Evolutionary conservation across 345 rosid species (phyloP), one percentile per base, ranked within the genome.

Genomic region (Fremontodendron californicum): DNA sequence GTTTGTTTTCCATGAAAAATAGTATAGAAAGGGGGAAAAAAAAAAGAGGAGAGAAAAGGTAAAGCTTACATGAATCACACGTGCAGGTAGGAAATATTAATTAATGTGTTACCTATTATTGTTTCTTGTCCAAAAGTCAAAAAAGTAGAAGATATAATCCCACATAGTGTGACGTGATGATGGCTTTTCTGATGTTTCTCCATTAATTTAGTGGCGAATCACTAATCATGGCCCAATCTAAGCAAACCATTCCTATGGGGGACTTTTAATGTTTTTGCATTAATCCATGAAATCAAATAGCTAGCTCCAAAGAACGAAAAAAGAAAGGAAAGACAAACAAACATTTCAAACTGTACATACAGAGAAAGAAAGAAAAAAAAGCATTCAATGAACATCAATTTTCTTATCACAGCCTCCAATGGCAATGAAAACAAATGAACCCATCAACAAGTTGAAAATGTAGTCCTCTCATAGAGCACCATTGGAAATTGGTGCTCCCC

Each of bases 401-500:
- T 74, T 68, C 37, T 48, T 74, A 48, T 67, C 75, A 23, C 46
- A 67, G 71, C 35, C 54, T 45, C 21, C 73, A 43, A 43, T 68
- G 72, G 54, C 21, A 71, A 78, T 46, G 54, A 75, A 37, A 65
- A 71, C 64, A 75, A 64, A 48, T 43, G 49, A 74, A 75, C 16
- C 61, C 71, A 77, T 58, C 37, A 46, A 68, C 63, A 75, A 7
- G 57, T 27, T 9, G 57, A 31, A 9, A 75, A 57, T 73, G 64
- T 74, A 73, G 52, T 18, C 27, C 27, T 80, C 65, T 60, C 65
- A 83, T 57, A 68, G 71, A 63, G 83, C 84, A 49, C 80, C 82
- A 78, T 76, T 86, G 71, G 91, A 85, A 78, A 93, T 86, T 75
- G 88, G 83, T 80, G 90, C 75, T 85, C 84, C 89, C 79, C 87